phyloP scores from a whole-genome alignment of 1,284 basidiomycete genomes.

The Cerrena zonata region DNA sequence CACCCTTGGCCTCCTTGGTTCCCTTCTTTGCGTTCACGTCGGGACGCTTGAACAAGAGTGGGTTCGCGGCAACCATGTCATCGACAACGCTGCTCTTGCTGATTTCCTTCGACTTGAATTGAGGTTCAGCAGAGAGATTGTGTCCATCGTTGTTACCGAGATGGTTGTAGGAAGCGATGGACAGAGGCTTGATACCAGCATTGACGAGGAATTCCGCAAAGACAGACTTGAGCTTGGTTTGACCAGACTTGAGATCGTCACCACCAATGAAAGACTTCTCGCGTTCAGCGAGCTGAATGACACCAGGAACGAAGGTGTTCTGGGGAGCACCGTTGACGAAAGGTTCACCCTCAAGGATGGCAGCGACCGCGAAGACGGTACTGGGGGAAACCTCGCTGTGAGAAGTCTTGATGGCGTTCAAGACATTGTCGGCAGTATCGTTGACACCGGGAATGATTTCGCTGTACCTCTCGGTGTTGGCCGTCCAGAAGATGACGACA shows the following conservation, averaged over 20 bases:
- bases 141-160: constrained; percentile 97
- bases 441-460: constrained; percentile 93
- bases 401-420: constrained; percentile 76
- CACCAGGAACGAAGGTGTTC: constrained; percentile 98
- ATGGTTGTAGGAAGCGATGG: constrained; percentile 97
- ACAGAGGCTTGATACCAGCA: constrained; percentile 96
- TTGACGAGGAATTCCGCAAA: constrained; percentile 98
- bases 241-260: constrained; percentile 94
- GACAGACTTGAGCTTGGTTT: constrained; percentile 93
- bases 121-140: constrained; percentile 86
- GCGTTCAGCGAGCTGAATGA: constrained; percentile 87
- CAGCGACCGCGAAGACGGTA: constrained; percentile 90
- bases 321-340: constrained; percentile 98
- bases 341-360: constrained; percentile 91
- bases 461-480: constrained; percentile 97
- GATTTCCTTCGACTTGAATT: constrained; percentile 98
- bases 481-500: constrained; percentile 93
- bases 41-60: constrained; percentile 81
- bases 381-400: constrained; percentile 94
- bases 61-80: constrained; percentile 93
- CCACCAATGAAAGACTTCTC: constrained; percentile 92
- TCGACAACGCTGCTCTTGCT: constrained; percentile 95
- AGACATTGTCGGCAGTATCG: constrained; percentile 87
- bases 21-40: constrained; percentile 51
- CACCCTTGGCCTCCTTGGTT: constrained; percentile 69